Evolutionary conservation across 805 yeast species (phyloP), one percentile per base, ranked within the genome.

Genomic region (Saccharomyces mikatae): DNA sequence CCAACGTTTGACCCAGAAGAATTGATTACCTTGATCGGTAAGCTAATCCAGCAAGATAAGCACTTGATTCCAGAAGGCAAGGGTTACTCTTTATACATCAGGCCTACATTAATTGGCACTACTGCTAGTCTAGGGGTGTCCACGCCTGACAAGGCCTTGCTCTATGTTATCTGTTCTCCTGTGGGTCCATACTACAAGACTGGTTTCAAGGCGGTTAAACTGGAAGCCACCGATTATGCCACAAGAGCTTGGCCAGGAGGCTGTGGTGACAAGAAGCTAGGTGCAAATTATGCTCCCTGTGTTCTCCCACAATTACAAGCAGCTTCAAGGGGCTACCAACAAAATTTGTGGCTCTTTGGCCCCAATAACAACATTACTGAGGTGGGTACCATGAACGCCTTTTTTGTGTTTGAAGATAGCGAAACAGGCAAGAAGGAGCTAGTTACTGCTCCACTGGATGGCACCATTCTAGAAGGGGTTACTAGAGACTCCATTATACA

Each of bases 191-290:
- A 91, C 79, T 89, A 86, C 74, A 80, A 86, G 64, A 86, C 96
- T 17, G 97, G 97, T n/a, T 92, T 92, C 82, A 89, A 91, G 74
- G 96, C 98, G 44, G 96, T 92, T 53, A 79, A 81, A 57, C 79
- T 92, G 60, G 97, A 91, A 75, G 97, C 97, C 62, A 90, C 97
- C 36, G 96, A 89, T 69, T 83, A 88, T 64, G 96, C 96, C 50
- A 90, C 90, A 29, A 87, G 98, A 76, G 98, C 98, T 28, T 92
- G 98, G 98, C 98, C 98, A 67, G 96, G 96, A 66, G 98, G 98
- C 72, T 89, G 82, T 62, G 98, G 98, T 73, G 86, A 91, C 80
- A 85, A 82, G 73, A 92, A 92, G 75, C 82, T 92, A 64, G 98
- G 98, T 72, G 97, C 96, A 57, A 92, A 92, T 78, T 92, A 92